Percentiles rank a stretch among this genome's conserved stretches.
Evolutionary conservation across 495 filamentous ascomycete genomes (phyloP).

Genomic region (Lasiosphaeria ovina): DNA sequence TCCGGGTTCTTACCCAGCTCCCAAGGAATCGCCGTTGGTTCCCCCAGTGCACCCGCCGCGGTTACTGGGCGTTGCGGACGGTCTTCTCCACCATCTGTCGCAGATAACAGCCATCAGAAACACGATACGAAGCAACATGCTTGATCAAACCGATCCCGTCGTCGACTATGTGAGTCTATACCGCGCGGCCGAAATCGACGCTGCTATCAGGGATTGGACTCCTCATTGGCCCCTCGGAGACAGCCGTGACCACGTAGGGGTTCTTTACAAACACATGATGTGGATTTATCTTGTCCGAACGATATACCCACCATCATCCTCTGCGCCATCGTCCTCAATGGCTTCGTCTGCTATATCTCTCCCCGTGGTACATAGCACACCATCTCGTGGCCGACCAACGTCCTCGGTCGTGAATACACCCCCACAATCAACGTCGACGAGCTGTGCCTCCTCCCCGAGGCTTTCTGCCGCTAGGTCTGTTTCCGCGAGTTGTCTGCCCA

Average conservation of each 20-base stretch:
- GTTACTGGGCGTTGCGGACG: conserved; percentile 83
- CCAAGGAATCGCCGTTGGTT: conserved; percentile 62
- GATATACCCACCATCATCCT: conserved; percentile 59
- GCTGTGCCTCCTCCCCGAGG: conserved; percentile 40
- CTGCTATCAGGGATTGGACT: conserved; percentile 71
- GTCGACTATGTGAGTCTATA: conserved; percentile 74
- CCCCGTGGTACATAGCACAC: conserved; percentile 15
- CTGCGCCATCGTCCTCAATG: conserved; percentile 28
- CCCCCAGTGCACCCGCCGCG: conserved; percentile 75
- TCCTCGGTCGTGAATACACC: conserved; percentile 35
- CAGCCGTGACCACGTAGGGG: conserved; percentile 69
- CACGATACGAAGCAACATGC: conserved; percentile 65
- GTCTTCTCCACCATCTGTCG: conserved; percentile 76
- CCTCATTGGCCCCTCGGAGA: conserved; percentile 68
- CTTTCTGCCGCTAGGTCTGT: conserved; percentile 2
- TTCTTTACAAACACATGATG: conserved; percentile 85
- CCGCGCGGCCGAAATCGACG: conserved; percentile 75
- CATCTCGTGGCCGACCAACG: conserved; percentile 14
- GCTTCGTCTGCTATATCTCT: conserved; percentile 28
- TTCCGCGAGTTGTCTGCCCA: conserved; percentile 15
- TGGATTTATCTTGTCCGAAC: conserved; percentile 90
- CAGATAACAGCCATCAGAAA: conserved; percentile 78
- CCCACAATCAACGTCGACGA: conserved; percentile 40
- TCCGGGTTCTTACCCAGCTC: conserved; percentile 48
- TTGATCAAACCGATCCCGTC: conserved; percentile 60